A percentile compares a stretch with the other conserved stretches of the same genome.
phyloP scores from a whole-genome alignment of 179 eudicot genomes.

The Amaranthus tricolor region DNA sequence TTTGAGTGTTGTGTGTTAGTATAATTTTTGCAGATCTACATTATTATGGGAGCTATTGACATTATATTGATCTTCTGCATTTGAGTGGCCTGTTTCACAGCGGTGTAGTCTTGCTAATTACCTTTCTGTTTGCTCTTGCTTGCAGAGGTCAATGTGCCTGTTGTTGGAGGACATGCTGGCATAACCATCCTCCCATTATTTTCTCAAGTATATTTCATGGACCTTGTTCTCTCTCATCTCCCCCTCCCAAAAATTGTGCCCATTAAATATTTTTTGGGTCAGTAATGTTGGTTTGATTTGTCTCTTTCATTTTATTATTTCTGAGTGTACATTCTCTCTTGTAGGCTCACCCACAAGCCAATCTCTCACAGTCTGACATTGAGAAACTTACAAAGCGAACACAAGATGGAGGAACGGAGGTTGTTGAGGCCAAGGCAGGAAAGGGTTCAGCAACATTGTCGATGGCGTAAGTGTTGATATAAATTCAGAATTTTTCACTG shows the following conservation, averaged over 20 bases:
- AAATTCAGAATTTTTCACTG: neutral
- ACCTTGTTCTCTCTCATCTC: neutral
- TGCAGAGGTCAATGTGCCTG: conserved; percentile 86
- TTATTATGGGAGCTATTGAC: neutral
- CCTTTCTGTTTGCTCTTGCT: conserved; percentile 2
- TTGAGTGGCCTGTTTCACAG: neutral
- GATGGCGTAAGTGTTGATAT: conserved; percentile 75
- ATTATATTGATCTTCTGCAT: neutral
- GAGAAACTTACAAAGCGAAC: conserved; percentile 65
- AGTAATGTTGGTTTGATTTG: neutral
- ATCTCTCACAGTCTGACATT: conserved; percentile 52
- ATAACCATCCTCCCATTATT: conserved; percentile 89
- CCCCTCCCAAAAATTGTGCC: neutral
- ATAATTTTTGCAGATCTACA: neutral
- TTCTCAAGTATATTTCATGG: conserved; percentile 59
- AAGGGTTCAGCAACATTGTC: conserved; percentile 99
- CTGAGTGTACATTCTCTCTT: conserved; percentile 1
- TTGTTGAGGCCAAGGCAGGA: conserved; percentile 98
- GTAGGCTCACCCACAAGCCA: conserved; percentile 84
- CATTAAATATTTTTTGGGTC: neutral
- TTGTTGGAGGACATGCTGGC: conserved; percentile 97
- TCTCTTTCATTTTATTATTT: neutral
- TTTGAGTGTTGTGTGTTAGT: neutral
- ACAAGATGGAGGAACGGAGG: conserved; percentile 98
- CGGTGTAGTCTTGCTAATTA: neutral